Conservation (phyloP, 805 yeast species). For the Tetrapisispora phaffii region DNA sequence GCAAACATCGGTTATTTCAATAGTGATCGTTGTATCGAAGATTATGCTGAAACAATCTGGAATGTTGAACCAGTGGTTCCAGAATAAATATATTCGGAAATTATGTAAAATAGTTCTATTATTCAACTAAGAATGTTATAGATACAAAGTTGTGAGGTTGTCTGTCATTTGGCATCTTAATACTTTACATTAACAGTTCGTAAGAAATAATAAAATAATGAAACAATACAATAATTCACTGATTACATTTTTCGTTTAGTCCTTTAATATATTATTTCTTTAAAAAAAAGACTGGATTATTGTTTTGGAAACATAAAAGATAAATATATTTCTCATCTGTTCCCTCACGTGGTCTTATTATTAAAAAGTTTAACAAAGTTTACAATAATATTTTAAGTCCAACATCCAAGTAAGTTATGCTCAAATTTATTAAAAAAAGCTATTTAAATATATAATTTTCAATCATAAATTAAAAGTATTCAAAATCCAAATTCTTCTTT, state of each 20-base stretch:
- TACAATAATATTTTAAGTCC: background rate
- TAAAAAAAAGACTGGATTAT: too few species aligned
- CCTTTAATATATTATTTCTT: too few species aligned
- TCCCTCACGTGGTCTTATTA: too few species aligned
- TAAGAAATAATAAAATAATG: too few species aligned
- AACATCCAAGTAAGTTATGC: background rate
- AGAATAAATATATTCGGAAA: conserved; percentile 2
- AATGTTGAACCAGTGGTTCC: conserved; percentile 61
- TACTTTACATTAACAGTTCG: too few species aligned
- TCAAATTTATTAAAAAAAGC: background rate
- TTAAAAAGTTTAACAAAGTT: too few species aligned
- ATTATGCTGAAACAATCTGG: conserved; percentile 90
- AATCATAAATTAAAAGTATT: background rate
- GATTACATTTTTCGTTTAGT: too few species aligned
- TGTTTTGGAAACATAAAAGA: too few species aligned
- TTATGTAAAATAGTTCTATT: background rate
- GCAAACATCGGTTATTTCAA: conserved; percentile 92
- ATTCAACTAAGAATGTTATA: background rate
- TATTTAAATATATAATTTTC: background rate
- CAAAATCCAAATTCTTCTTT: conserved; percentile 38
- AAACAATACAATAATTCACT: too few species aligned
- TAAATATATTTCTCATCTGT: too few species aligned
- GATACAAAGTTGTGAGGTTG: too few species aligned
- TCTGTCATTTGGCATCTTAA: too few species aligned
- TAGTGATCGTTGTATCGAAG: conserved; percentile 83